Conservation (phyloP, 2,329 filamentous ascomycete species). For the Penicillium sp. region DNA sequence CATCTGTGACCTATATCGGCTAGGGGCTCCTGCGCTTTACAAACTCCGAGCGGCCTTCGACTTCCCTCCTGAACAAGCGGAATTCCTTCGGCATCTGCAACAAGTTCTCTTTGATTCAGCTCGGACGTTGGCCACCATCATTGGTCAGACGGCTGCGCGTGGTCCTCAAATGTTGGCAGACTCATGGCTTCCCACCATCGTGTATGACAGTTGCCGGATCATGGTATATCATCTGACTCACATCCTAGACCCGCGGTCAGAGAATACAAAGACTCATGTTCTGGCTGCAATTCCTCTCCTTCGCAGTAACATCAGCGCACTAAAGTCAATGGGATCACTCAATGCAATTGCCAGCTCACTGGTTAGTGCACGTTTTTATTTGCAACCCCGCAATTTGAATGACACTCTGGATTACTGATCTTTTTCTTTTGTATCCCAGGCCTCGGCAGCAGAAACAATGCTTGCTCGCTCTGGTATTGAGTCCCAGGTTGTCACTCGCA, state of each 20-base stretch:
- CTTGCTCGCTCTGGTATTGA: conserved; percentile 22
- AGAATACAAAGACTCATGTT: conserved; percentile 21
- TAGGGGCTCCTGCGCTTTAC: conserved; percentile 22
- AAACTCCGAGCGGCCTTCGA: conserved; percentile 24
- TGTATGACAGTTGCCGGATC: conserved; percentile 49
- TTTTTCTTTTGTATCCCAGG: not conserved
- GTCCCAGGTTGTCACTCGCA: conserved; percentile 16
- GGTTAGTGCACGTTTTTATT: not conserved
- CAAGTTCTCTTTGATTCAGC: conserved; percentile 27
- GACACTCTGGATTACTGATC: not conserved
- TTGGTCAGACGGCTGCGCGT: conserved; percentile 42
- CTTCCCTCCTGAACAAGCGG: conserved; percentile 21
- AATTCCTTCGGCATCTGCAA: conserved; percentile 19
- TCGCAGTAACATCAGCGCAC: conserved; percentile 20
- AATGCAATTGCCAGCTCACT: conserved; percentile 23
- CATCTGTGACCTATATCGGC: conserved; percentile 21
- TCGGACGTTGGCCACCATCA: conserved; percentile 22
- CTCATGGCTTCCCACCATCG: conserved; percentile 48
- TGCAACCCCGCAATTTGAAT: not conserved
- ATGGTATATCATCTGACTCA: conserved; percentile 52
- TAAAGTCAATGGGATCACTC: conserved; percentile 22
- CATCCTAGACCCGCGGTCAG: conserved; percentile 31
- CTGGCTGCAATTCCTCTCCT: conserved; percentile 12
- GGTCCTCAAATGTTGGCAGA: conserved; percentile 45
- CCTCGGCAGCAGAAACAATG: conserved; percentile 22